Percentiles rank a stretch among this genome's conserved stretches.
Conservation (phyloP, 1,284 basidiomycete genomes). For the Moesziomyces antarcticus region DNA sequence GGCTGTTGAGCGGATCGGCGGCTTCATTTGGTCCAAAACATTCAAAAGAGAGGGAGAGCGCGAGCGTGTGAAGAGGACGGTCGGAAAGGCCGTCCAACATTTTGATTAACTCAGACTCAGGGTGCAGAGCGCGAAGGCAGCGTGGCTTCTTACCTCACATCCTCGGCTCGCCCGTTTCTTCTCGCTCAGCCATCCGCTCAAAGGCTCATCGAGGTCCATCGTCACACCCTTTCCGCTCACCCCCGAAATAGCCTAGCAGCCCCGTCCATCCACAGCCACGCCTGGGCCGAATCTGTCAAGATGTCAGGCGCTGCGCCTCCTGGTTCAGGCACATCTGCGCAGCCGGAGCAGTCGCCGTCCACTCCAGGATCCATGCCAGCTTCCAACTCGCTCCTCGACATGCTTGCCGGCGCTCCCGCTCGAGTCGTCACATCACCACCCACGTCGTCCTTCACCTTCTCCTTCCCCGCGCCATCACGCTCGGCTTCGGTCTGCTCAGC, state of each 20-base stretch:
- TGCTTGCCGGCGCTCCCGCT: slow-evolving; percentile 37
- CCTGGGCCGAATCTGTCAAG: background rate
- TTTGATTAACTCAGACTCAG: background rate
- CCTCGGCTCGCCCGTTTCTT: background rate
- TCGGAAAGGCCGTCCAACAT: too few species aligned
- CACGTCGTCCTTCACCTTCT: slow-evolving; percentile 3
- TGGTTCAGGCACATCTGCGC: slow-evolving; percentile 3
- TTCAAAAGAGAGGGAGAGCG: too few species aligned
- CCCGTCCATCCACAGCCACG: too few species aligned
- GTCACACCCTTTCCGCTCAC: background rate
- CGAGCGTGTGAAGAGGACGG: too few species aligned
- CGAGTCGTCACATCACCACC: slow-evolving; percentile 30
- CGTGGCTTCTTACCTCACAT: slow-evolving; percentile 4
- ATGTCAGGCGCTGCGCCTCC: slow-evolving; percentile 14
- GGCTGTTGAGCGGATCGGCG: too few species aligned
- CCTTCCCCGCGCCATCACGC: background rate
- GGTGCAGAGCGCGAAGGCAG: background rate
- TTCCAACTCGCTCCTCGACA: slow-evolving; percentile 38
- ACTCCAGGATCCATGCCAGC: slow-evolving; percentile 2
- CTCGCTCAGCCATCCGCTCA: background rate
- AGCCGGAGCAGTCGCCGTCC: background rate
- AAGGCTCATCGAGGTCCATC: too few species aligned
- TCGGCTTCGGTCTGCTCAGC: background rate
- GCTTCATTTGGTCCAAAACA: too few species aligned
- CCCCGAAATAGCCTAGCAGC: slow-evolving; percentile 6